Evolutionary conservation across 2,329 filamentous ascomycete species (phyloP), one percentile per base, ranked within the genome.

Genomic region (Thelonectria rubi): DNA sequence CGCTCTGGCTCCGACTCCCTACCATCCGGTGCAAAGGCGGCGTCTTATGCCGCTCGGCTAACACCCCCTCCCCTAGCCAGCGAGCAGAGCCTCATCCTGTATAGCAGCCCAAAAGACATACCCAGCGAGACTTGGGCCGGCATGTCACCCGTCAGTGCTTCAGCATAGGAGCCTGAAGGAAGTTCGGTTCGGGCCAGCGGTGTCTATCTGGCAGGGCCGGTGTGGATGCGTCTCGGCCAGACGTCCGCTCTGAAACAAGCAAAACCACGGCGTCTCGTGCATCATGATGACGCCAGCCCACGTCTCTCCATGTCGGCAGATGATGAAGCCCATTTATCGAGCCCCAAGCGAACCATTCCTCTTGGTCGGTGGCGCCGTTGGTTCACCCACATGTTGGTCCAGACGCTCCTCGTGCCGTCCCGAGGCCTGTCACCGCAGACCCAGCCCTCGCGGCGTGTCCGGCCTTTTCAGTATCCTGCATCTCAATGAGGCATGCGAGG

Each of bases 101-200:
- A 55, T 72, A 55, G 67, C 60, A 70, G 70, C 71, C 72, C 68
- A 69, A 73, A 32, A 24, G 37, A 47, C 56, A 50, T 55, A 39
- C 48, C 50, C 55, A 18, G 40, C 32, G 48, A 60, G 48, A 62
- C 49, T 73, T 65, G 63, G 67, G 69, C 69, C 50, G 60, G 61
- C 60, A 70, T 66, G 59, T 58, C 57, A 65, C 67, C 64, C 59
- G 50, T 59, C 52, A 62, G 46, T 58, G 26, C 12, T 39, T 34
- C 39, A 55, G 30, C 43, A 45, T 48, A 45, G 34, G 18, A 26
- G 53, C 39, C 21, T 42, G 37, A 59, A 39, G 48, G 50, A 30
- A 55, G 50, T 55, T 46, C 37, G 20, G 32, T 21, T 52, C 54
- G 42, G 60, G 46, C 60, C 60, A 63, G 59, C 60, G 60, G 49